Percentiles rank a stretch among this genome's conserved stretches.
Evolutionary conservation across 1,284 basidiomycete species (phyloP).

Genomic region (Phaffia rhodozyma): DNA sequence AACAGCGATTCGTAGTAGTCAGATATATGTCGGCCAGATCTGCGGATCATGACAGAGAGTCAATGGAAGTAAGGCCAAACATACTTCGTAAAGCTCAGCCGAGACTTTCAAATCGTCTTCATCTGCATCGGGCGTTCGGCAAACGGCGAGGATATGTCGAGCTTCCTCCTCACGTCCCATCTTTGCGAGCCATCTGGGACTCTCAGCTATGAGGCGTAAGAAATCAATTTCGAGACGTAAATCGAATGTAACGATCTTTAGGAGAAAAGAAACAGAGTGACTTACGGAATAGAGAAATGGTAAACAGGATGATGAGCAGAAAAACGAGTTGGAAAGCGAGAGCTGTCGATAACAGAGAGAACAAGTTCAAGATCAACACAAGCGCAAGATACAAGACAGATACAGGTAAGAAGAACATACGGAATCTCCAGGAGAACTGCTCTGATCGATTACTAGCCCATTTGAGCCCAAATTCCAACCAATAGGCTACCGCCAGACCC

Average conservation of each 20-base stretch:
- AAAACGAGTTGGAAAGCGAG: slow-evolving; percentile 24
- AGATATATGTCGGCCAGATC: neutral
- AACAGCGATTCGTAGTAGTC: neutral
- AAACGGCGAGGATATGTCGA: slow-evolving; percentile 21
- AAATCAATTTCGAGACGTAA: neutral
- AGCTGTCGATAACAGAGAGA: neutral
- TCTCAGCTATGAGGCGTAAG: neutral
- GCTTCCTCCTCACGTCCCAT: slow-evolving; percentile 26
- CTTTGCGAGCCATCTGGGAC: slow-evolving; percentile 26
- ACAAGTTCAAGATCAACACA: neutral
- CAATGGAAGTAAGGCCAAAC: neutral
- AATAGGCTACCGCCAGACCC: slow-evolving; percentile 8
- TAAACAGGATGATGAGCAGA: slow-evolving; percentile 21
- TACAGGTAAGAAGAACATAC: neutral
- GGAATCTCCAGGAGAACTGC: slow-evolving; percentile 21
- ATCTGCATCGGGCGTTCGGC: slow-evolving; percentile 21
- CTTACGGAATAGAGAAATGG: slow-evolving; percentile 24
- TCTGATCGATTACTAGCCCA: slow-evolving; percentile 16
- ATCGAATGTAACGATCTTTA: neutral
- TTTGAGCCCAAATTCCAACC: slow-evolving; percentile 17
- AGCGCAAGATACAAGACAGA: slow-evolving; percentile 1
- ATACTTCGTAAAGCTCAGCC: slow-evolving; percentile 18
- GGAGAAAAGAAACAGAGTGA: neutral
- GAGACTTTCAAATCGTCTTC: slow-evolving; percentile 19
- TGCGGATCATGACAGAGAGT: neutral